Evolutionary conservation across 768 basidiomycete species (phyloP).

Genomic region (Phanerodontia chrysosporium): DNA sequence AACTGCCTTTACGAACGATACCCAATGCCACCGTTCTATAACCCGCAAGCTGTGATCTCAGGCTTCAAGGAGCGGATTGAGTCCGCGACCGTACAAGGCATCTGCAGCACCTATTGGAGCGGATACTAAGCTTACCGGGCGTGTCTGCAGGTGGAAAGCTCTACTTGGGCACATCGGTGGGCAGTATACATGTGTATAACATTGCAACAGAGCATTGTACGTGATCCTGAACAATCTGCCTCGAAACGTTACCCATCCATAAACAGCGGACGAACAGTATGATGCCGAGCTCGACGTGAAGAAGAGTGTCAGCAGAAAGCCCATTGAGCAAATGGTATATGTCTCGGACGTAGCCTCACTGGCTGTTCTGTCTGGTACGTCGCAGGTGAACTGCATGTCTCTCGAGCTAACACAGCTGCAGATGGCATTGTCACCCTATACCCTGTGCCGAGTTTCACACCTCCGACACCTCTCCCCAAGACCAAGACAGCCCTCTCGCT

Average conservation of each 20-base stretch:
- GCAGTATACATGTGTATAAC: constrained; percentile 51
- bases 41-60: constrained; percentile 21
- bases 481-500: constrained; percentile 85
- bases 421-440: constrained; percentile 73
- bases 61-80: constrained; percentile 50
- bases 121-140: not conserved
- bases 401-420: constrained; percentile 27
- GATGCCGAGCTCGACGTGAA: constrained; percentile 52
- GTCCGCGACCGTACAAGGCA: constrained; percentile 43
- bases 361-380: constrained; percentile 74
- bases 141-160: constrained; percentile 43
- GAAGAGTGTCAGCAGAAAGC: constrained; percentile 57
- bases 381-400: not conserved
- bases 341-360: constrained; percentile 85
- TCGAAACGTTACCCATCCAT: not conserved
- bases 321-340: constrained; percentile 86
- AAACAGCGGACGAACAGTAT: constrained; percentile 28
- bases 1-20: not conserved
- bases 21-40: constrained; percentile 26
- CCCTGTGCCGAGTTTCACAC: constrained; percentile 67
- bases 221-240: constrained; percentile 10
- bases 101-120: not conserved
- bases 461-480: constrained; percentile 67
- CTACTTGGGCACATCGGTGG: constrained; percentile 58
- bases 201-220: constrained; percentile 37